Evolutionary conservation across 2,329 filamentous ascomycete genomes (phyloP).

Genomic region (Diaporthe ilicicola): DNA sequence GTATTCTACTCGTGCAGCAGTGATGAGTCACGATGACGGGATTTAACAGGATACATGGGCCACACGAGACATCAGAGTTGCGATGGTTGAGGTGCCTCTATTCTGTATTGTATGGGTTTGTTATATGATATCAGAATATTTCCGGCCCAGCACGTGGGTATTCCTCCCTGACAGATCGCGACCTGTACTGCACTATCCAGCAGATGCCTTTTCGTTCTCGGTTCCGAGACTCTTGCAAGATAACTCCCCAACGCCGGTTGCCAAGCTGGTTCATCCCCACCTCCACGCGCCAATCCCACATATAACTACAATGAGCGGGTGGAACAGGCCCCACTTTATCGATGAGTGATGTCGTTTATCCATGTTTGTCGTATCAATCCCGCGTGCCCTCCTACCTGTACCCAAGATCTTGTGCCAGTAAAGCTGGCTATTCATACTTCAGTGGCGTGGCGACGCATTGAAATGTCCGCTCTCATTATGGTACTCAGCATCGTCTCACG

Average conservation of each 20-base stretch:
- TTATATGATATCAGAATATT: constrained; percentile 15
- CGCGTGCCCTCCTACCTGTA: background rate
- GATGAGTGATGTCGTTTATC: background rate
- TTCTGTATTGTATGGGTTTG: constrained; percentile 13
- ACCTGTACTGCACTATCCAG: background rate
- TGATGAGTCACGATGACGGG: no score
- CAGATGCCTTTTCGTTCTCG: constrained; percentile 16
- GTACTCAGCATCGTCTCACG: background rate
- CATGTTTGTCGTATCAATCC: background rate
- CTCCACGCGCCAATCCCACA: constrained; percentile 16
- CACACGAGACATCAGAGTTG: background rate
- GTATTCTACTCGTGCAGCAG: no score
- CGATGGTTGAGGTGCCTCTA: constrained; percentile 1
- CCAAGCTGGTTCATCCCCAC: constrained; percentile 1
- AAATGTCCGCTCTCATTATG: background rate
- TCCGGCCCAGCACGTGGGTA: constrained; percentile 1
- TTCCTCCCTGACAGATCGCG: background rate
- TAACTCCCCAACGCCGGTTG: constrained; percentile 20
- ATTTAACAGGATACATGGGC: background rate
- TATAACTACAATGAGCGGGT: constrained; percentile 23
- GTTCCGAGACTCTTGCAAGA: constrained; percentile 1
- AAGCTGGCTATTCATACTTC: constrained; percentile 1
- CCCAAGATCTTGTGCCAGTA: background rate
- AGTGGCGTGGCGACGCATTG: background rate
- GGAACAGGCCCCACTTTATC: constrained; percentile 7